phyloP scores from a whole-genome alignment of 768 basidiomycete genomes.

The Podaxis carcinomalis region DNA sequence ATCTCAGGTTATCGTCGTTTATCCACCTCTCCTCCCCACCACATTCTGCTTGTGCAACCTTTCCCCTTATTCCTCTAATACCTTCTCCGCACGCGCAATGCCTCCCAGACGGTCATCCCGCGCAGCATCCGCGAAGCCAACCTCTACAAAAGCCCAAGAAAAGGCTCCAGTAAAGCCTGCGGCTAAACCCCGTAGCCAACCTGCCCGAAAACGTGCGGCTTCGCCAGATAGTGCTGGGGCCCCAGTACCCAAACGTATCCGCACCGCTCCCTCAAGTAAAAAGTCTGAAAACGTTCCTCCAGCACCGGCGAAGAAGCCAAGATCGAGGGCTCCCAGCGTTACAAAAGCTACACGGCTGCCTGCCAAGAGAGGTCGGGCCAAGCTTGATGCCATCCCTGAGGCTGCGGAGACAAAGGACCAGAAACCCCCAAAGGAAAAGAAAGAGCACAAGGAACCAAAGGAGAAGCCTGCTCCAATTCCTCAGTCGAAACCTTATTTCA shows the following conservation, averaged over 20 bases:
- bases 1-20: slow-evolving; percentile 10
- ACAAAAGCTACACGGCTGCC: neutral
- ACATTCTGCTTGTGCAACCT: slow-evolving; percentile 14
- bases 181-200: slow-evolving; percentile 28
- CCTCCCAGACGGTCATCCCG: slow-evolving; percentile 51
- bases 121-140: slow-evolving; percentile 41
- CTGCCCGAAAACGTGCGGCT: slow-evolving; percentile 45
- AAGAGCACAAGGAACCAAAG: slow-evolving; percentile 7
- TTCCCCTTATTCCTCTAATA: neutral
- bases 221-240: slow-evolving; percentile 40
- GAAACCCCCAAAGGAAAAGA: slow-evolving; percentile 2
- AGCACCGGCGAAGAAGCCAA: slow-evolving; percentile 24
- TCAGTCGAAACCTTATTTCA: slow-evolving; percentile 56
- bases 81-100: slow-evolving; percentile 20
- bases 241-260: slow-evolving; percentile 49
- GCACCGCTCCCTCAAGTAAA: slow-evolving; percentile 29
- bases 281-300: slow-evolving; percentile 41
- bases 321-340: slow-evolving; percentile 12
- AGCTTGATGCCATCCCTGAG: slow-evolving; percentile 6
- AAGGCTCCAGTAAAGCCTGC: slow-evolving; percentile 24
- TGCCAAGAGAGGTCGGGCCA: slow-evolving; percentile 2
- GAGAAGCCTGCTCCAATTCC: slow-evolving; percentile 22
- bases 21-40: slow-evolving; percentile 13
- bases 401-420: slow-evolving; percentile 1
- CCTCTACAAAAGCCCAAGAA: slow-evolving; percentile 25